phyloP scores from a whole-genome alignment of 371 early-diverging fungal species.

The Conidiobolus incongruus region DNA sequence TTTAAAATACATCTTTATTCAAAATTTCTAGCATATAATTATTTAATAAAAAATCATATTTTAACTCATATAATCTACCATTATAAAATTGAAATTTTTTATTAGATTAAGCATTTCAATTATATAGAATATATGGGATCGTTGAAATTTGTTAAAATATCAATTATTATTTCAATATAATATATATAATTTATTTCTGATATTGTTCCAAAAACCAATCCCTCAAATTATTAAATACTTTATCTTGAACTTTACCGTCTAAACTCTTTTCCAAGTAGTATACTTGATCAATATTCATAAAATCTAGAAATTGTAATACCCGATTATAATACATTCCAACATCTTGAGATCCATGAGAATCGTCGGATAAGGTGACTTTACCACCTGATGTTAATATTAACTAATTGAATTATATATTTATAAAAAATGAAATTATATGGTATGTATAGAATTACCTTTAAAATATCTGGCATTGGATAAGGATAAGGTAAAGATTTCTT shows the following conservation, averaged over 20 bases:
- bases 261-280: constrained; percentile 15
- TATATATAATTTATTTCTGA: not conserved
- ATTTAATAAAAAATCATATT: too few relatives aligned
- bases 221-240: not conserved
- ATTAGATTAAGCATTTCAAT: too few relatives aligned
- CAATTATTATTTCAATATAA: not conserved
- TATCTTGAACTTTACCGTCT: constrained; percentile 6
- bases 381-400: constrained; percentile 39
- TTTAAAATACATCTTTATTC: not conserved
- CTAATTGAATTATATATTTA: constrained; percentile 9
- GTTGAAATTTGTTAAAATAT: not conserved
- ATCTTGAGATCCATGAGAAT: constrained; percentile 73
- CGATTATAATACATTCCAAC: constrained; percentile 62
- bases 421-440: not conserved
- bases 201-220: not conserved
- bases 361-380: constrained; percentile 69
- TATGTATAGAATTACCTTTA: constrained; percentile 21
- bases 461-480: constrained; percentile 63
- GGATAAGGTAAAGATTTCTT: constrained; percentile 68
- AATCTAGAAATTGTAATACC: constrained; percentile 22
- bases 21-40: too few relatives aligned
- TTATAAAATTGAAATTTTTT: too few relatives aligned
- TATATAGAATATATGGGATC: not conserved
- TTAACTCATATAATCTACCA: too few relatives aligned
- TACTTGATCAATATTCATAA: constrained; percentile 18